These are phyloP conservation scores for Xylariaceae sp. DNA, from an alignment of 2,329 filamentous ascomycete species.

Conservation along the genomic window DNA sequence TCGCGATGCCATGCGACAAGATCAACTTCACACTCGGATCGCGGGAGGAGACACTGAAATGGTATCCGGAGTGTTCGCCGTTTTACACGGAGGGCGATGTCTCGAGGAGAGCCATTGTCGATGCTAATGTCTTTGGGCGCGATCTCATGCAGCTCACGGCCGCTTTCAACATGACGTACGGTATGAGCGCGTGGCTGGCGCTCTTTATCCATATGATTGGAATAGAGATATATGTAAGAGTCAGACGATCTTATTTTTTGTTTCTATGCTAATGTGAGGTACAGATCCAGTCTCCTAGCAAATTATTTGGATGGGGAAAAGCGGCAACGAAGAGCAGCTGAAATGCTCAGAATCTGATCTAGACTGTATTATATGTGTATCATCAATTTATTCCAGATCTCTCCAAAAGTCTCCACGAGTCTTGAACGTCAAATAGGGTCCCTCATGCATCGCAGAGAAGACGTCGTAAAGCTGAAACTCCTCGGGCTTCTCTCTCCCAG, in stretches of 20 bases:
- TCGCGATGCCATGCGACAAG: constrained; percentile 4
- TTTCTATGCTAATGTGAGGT: neutral
- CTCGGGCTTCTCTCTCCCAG: neutral
- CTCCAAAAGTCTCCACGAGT: neutral
- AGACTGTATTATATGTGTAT: neutral
- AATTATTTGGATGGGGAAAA: neutral
- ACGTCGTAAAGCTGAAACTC: constrained; percentile 1
- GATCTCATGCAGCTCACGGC: neutral
- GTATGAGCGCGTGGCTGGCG: constrained; percentile 4
- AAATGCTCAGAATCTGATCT: neutral
- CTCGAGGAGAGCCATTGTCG: neutral
- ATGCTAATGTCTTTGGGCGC: neutral
- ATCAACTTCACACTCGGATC: neutral
- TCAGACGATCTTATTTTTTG: too few relatives aligned
- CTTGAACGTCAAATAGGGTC: neutral
- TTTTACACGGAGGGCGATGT: neutral
- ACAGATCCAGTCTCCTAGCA: neutral
- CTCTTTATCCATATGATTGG: neutral
- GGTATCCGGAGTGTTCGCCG: constrained; percentile 6
- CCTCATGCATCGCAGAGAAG: constrained; percentile 6
- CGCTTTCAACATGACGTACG: constrained; percentile 1
- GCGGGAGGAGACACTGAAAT: neutral
- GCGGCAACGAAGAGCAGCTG: neutral
- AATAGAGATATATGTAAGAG: constrained; percentile 2
- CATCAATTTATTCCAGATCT: too few relatives aligned